Conservation (phyloP, 495 filamentous ascomycete species). For the Trichoderma asperelloides region DNA sequence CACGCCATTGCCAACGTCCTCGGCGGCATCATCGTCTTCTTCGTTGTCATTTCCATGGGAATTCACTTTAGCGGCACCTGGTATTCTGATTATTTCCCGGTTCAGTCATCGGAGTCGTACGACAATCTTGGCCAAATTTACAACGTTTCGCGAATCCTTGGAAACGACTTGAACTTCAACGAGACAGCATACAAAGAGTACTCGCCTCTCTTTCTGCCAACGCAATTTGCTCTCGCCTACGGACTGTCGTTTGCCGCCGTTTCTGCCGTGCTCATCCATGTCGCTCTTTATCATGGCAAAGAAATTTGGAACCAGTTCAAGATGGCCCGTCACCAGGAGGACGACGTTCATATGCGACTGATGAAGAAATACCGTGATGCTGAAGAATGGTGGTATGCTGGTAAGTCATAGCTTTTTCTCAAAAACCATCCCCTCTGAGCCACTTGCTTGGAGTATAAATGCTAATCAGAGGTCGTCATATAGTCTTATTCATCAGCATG, state of each 20-base stretch:
- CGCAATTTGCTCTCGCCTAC: slow-evolving; percentile 54
- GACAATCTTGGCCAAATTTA: slow-evolving; percentile 52
- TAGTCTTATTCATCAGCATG: slow-evolving; percentile 24
- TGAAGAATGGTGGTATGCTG: slow-evolving; percentile 47
- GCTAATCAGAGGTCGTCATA: background rate
- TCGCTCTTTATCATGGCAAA: slow-evolving; percentile 52
- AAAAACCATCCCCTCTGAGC: slow-evolving; percentile 12
- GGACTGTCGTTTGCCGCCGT: slow-evolving; percentile 63
- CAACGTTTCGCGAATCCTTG: slow-evolving; percentile 44
- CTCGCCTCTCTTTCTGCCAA: slow-evolving; percentile 53
- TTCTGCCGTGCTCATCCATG: slow-evolving; percentile 55
- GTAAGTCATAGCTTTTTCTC: slow-evolving; percentile 18
- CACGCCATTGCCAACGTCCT: slow-evolving; percentile 55
- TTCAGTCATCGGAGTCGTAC: slow-evolving; percentile 46
- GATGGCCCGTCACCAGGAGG: slow-evolving; percentile 45
- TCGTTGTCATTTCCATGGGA: slow-evolving; percentile 39
- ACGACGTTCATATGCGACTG: slow-evolving; percentile 58
- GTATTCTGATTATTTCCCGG: slow-evolving; percentile 51
- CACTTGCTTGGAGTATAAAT: background rate
- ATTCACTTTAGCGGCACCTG: slow-evolving; percentile 58
- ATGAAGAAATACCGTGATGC: slow-evolving; percentile 51
- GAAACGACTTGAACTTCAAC: slow-evolving; percentile 39
- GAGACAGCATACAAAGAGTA: slow-evolving; percentile 45
- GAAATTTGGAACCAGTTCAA: slow-evolving; percentile 46
- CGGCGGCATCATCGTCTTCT: slow-evolving; percentile 45